Evolutionary conservation across 2,329 filamentous ascomycete species (phyloP), one percentile per base, ranked within the genome.

Genomic region (Fusarium nematophilum): DNA sequence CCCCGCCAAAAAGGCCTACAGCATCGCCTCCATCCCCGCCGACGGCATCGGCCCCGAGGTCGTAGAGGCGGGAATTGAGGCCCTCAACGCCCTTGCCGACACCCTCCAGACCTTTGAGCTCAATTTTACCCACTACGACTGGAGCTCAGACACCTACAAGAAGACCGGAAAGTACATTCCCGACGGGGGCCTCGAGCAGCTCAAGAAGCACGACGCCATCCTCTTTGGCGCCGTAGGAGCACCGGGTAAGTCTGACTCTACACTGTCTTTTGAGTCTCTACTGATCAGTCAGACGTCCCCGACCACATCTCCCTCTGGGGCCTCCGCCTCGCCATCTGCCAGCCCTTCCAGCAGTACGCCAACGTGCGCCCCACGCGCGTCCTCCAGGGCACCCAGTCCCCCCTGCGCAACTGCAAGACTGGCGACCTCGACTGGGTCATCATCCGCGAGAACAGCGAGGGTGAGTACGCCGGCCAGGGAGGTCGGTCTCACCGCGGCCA

Each of bases 261-360:
- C 38, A 9, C 37, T 58, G 8, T 51, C 8, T 38, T 9, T 21
- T 29, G 9, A 25, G 14, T 7, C 13, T 3, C 10, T 30, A 11
- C 39, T 8, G 9, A 13, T 34, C 7, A 13, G n/a, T 14, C n/a
- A 80, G 80, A 86, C 44, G 85, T 89, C 0, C 86, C 86, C 7
- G 87, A 89, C 62, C 86, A 88, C 61, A 86, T 89, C 57, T 87
- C 85, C 0, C 82, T 90, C 9, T 89, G 87, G 87, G 80, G 81
- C 21, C 77, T 89, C 13, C 83, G 87, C 43, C 77, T 90, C 2
- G 85, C 86, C 2, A 88, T 90, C 65, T 84, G 87, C 62, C 85
- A 88, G 56, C 79, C 83, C 4, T 77, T 89, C 60, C 86, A 89
- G 63, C 86, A 89, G 62, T 90, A 88, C 62, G 86, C 86, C 60